Evolutionary conservation across 108 stramenopile genomes (phyloP).

Genomic region (Pelagomonas calceolata): DNA sequence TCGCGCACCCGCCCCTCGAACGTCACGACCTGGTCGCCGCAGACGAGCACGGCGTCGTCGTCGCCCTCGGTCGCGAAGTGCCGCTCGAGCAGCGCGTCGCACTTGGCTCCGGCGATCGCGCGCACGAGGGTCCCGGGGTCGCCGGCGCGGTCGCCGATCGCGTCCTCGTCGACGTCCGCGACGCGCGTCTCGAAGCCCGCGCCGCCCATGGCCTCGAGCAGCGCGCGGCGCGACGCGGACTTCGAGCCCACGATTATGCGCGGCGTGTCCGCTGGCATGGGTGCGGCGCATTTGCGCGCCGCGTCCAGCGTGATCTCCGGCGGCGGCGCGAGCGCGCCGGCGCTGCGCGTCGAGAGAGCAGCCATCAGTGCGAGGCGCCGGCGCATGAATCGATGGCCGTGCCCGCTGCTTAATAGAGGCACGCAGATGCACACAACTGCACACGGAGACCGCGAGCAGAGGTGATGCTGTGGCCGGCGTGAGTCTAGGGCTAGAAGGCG

Average conservation of each 20-base stretch:
- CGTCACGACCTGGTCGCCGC: slow-evolving; percentile 4
- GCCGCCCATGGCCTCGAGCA: background rate
- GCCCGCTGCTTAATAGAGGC: too few relatives aligned
- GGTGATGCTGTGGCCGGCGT: too few relatives aligned
- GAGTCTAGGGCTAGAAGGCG: too few relatives aligned
- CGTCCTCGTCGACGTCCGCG: slow-evolving; percentile 5
- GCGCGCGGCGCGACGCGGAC: background rate
- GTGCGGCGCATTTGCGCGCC: background rate
- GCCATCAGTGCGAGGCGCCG: too few relatives aligned
- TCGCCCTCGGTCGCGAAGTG: background rate
- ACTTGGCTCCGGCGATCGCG: background rate
- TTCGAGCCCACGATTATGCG: background rate
- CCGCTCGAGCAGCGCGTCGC: background rate
- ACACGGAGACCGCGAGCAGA: too few relatives aligned
- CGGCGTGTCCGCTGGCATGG: background rate
- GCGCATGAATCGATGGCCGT: too few relatives aligned
- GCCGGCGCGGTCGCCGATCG: slow-evolving; percentile 3
- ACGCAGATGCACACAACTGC: too few relatives aligned
- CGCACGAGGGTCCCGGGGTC: background rate
- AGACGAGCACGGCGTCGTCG: background rate
- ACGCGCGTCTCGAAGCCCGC: background rate
- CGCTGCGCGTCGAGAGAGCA: too few relatives aligned
- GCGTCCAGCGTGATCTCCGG: background rate
- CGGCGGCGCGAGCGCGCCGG: too few relatives aligned
- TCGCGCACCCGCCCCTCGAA: background rate